These are phyloP conservation scores for Saccharum hybrid DNA, from an alignment of 202 grass and related monocot species.

Conservation along the genomic window DNA sequence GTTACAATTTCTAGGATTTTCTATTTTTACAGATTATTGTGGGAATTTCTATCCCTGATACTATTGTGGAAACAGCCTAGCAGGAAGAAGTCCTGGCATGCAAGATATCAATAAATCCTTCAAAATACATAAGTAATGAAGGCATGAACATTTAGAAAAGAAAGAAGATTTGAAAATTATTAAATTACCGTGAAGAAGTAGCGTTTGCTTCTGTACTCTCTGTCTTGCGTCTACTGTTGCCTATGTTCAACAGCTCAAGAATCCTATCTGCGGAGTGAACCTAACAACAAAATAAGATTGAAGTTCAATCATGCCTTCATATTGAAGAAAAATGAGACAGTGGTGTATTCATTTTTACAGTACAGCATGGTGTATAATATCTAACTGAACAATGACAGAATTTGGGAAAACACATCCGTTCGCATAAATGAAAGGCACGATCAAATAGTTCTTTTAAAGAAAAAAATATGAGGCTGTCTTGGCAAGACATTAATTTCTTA, in stretches of 20 bases:
- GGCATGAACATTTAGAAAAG: neutral
- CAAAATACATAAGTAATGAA: conserved; percentile 9
- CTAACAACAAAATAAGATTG: conserved; percentile 45
- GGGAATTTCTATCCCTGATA: neutral
- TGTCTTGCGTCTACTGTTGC: conserved; percentile 95
- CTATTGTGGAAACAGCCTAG: neutral
- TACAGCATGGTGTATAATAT: conserved; percentile 1
- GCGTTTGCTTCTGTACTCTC: conserved; percentile 95
- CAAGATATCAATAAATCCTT: conserved; percentile 1
- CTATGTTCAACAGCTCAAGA: conserved; percentile 97
- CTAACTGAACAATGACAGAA: neutral
- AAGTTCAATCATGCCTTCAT: conserved; percentile 12
- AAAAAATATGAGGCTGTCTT: neutral
- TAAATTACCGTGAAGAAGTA: conserved; percentile 90
- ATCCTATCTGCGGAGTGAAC: conserved; percentile 98
- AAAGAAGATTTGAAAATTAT: conserved; percentile 1
- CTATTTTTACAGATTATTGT: neutral
- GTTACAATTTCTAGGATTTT: neutral
- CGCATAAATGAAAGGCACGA: neutral
- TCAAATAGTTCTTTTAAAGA: neutral
- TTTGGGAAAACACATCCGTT: neutral
- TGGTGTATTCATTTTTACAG: conserved; percentile 15
- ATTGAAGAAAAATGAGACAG: neutral
- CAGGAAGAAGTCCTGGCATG: conserved; percentile 23
- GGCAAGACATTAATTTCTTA: conserved; percentile 11